Conservation (phyloP, 805 yeast genomes). For the Millerozyma miso region DNA sequence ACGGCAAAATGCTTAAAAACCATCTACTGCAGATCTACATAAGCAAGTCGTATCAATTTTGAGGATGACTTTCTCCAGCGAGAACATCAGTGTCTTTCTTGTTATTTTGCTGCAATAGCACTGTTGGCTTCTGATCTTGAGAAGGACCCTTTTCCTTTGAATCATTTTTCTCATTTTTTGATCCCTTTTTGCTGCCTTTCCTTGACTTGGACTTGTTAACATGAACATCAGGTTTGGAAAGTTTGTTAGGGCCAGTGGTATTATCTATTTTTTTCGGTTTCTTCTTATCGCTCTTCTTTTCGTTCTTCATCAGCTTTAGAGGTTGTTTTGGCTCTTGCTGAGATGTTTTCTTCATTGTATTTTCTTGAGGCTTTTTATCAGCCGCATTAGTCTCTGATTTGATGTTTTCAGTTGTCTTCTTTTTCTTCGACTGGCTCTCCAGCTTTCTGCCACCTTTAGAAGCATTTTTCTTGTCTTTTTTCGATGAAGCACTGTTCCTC, state of each 20-base stretch:
- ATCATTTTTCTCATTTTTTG: neutral
- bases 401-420: conserved; percentile 2
- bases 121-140: conserved; percentile 3
- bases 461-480: conserved; percentile 5
- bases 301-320: no score
- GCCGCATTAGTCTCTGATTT: neutral
- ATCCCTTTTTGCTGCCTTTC: neutral
- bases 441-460: neutral
- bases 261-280: neutral
- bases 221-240: neutral
- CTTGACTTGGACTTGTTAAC: neutral
- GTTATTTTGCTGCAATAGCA: neutral
- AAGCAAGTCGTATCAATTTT: no score
- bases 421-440: neutral
- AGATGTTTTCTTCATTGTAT: neutral
- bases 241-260: neutral
- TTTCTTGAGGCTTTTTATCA: neutral
- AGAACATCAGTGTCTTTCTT: neutral
- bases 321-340: neutral
- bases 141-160: neutral
- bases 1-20: no score
- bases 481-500: conserved; percentile 7
- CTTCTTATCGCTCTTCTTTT: neutral
- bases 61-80: neutral
- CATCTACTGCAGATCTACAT: no score